Evolutionary conservation across 192 early-diverging fungal genomes (phyloP), one percentile per base, ranked within the genome.

Genomic region (Backusella tarrabulga): DNA sequence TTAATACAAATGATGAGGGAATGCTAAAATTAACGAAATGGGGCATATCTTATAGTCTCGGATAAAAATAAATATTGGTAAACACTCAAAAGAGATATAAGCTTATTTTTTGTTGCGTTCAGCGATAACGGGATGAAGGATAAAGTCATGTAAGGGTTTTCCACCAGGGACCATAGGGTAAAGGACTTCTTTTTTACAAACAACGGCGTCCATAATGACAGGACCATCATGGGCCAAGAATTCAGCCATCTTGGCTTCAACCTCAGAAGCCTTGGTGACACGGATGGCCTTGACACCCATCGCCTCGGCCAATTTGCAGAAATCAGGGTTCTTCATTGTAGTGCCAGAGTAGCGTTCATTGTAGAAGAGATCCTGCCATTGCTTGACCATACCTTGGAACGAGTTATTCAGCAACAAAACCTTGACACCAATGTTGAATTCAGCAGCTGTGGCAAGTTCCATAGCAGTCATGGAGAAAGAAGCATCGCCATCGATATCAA

Each of bases 401-500:
- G 96, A 95, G 83, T 99, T 99, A 90, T 99, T 98, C 34, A 99
- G 87, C 72, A 99, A 88, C 12, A 99, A 83, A 38, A 97, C 94
- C 90, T 99, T 99, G 83, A 97, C 96, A 50, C 91, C 93, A 84
- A 99, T 97, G 81, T 97, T 94, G 89, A 92, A 98, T 86, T 98
- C 96, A n/a, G 95, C 90, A 8, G 97, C 96, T 0, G 98, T 99
- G 80, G 95, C 95, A 84, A 99, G 83, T 83, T 99, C 98, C 95
- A 98, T 98, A 19, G 91, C 97, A 0, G 98, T 98, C 98, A 99
- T 99, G 34, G 91, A 96, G 90, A 99, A 97, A 34, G 94, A 96
- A 50, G 96, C 97, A 87, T 99, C 98, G 50, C 98, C 98, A 85
- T 99, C 98, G 87, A 99, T 95, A 83, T 98, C 97, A 80, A 99